phyloP scores from a whole-genome alignment of 1,139 yeast species.

The Scheffersomyces parashehatae region DNA sequence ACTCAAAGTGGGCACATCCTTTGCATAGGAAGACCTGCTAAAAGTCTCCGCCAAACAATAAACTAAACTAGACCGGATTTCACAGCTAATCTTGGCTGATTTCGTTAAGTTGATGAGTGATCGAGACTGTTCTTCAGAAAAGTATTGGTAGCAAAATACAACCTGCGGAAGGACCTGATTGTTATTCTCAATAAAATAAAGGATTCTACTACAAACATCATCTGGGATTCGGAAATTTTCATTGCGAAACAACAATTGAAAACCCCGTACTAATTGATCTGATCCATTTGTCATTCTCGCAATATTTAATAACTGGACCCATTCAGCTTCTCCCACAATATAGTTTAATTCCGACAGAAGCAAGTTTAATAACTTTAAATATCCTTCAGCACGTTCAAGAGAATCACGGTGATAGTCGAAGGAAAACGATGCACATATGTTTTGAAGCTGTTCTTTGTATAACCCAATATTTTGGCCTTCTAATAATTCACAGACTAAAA shows the following conservation, averaged over 20 bases:
- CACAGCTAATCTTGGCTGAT: slow-evolving; percentile 22
- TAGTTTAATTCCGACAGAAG: slow-evolving; percentile 3
- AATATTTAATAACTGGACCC: slow-evolving; percentile 22
- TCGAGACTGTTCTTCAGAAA: slow-evolving; percentile 8
- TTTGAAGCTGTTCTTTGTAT: slow-evolving; percentile 1
- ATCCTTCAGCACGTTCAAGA: slow-evolving; percentile 34
- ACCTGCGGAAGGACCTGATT: slow-evolving; percentile 33
- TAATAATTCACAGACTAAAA: slow-evolving; percentile 23
- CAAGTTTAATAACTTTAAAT: slow-evolving; percentile 20
- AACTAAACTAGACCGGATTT: slow-evolving; percentile 26
- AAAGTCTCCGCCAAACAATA: slow-evolving; percentile 12
- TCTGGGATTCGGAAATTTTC: slow-evolving; percentile 14
- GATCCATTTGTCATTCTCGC: slow-evolving; percentile 13
- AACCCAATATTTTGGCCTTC: slow-evolving; percentile 1
- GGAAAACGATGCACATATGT: slow-evolving; percentile 5
- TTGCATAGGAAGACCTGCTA: background rate
- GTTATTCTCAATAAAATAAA: slow-evolving; percentile 27
- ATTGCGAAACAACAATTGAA: slow-evolving; percentile 21
- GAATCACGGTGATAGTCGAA: slow-evolving; percentile 35
- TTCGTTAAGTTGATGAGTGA: slow-evolving; percentile 18
- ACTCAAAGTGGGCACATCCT: slow-evolving; percentile 15
- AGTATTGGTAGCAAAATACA: slow-evolving; percentile 26
- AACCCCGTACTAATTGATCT: slow-evolving; percentile 17
- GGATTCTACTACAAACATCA: slow-evolving; percentile 20
- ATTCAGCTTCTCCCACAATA: slow-evolving; percentile 5